phyloP scores from a whole-genome alignment of 108 stramenopile species.

The Pseudonitzschia delicatissima region DNA sequence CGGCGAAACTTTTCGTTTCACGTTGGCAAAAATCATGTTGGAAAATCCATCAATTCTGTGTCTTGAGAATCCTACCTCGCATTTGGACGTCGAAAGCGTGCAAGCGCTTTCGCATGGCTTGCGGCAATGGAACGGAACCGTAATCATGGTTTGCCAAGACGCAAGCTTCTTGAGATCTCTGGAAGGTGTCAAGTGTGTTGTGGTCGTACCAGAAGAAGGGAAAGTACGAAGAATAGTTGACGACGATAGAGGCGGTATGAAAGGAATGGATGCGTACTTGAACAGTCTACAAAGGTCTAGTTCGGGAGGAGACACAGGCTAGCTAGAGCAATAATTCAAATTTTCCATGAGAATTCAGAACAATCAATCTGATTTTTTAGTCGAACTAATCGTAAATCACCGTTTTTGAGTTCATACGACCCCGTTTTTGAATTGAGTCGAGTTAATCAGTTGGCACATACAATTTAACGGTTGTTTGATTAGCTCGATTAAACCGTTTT shows the following conservation, averaged over 20 bases:
- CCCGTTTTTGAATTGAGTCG: background rate
- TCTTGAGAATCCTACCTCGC: slow-evolving; percentile 90
- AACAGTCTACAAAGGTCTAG: slow-evolving; percentile 8
- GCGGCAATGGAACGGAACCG: slow-evolving; percentile 66
- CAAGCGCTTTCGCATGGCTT: slow-evolving; percentile 90
- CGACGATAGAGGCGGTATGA: slow-evolving; percentile 39
- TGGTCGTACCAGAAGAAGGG: slow-evolving; percentile 54
- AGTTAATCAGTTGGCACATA: background rate
- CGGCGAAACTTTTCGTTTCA: slow-evolving; percentile 92
- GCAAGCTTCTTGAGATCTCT: slow-evolving; percentile 55
- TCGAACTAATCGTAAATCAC: background rate
- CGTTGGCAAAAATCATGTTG: slow-evolving; percentile 80
- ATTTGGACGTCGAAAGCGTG: slow-evolving; percentile 91
- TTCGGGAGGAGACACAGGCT: slow-evolving; percentile 16
- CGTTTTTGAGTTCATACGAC: background rate
- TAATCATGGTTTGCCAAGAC: slow-evolving; percentile 63
- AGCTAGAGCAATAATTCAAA: background rate
- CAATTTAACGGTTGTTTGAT: background rate
- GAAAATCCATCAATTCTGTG: slow-evolving; percentile 82
- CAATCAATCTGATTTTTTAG: background rate
- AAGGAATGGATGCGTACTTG: slow-evolving; percentile 56
- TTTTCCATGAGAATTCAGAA: background rate
- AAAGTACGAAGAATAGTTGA: slow-evolving; percentile 49
- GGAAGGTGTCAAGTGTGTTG: slow-evolving; percentile 48
- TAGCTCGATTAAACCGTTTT: too few species aligned